phyloP scores from a whole-genome alignment of 768 basidiomycete genomes.

The Glaciozyma antarctica region DNA sequence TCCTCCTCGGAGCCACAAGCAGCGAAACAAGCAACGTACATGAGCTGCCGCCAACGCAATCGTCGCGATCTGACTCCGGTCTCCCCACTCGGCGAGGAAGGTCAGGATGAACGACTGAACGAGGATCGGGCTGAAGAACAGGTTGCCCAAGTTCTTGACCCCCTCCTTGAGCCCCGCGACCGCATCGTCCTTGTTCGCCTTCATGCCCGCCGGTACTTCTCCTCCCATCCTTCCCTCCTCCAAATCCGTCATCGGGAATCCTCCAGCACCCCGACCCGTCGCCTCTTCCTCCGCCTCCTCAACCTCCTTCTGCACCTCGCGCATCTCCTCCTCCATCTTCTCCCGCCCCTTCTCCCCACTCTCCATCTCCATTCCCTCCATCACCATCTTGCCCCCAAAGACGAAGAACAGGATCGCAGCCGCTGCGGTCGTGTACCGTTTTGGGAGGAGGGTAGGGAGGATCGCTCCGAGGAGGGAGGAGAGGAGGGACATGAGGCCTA shows the following conservation, averaged over 20 bases:
- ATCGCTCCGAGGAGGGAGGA: conserved; percentile 89
- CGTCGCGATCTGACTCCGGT: conserved; percentile 92
- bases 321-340: conserved; percentile 88
- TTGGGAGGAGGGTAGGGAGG: conserved; percentile 72
- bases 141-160: conserved; percentile 54
- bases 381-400: conserved; percentile 81
- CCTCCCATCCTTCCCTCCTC: conserved; percentile 52
- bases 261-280: conserved; percentile 45
- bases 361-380: conserved; percentile 73
- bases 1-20: neutral
- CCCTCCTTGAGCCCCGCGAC: conserved; percentile 48
- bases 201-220: neutral
- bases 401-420: conserved; percentile 77
- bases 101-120: conserved; percentile 89
- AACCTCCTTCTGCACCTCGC: conserved; percentile 91
- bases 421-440: conserved; percentile 55
- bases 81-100: conserved; percentile 97
- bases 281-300: conserved; percentile 54
- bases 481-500: conserved; percentile 85
- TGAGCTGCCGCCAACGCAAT: conserved; percentile 92
- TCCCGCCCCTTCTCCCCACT: conserved; percentile 50
- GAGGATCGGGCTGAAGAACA: conserved; percentile 77
- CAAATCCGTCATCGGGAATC: conserved; percentile 52
- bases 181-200: conserved; percentile 22
- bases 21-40: conserved; percentile 47